Evolutionary conservation across 306 rosid species (phyloP).

Genomic region (Trifolium fragiferum): DNA sequence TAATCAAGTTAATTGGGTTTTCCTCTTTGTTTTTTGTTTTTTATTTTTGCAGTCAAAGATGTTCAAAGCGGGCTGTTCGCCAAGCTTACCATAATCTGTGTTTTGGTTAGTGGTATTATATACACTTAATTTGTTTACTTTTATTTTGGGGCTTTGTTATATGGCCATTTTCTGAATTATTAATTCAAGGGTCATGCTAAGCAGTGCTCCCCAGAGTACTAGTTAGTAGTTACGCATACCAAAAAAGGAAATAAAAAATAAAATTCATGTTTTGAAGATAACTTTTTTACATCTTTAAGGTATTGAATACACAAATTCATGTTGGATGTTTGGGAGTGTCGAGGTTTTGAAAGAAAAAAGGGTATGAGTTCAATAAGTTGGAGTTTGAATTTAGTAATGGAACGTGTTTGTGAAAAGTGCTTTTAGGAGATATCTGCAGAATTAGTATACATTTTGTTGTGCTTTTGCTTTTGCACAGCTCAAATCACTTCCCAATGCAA

Average conservation of each 20-base stretch:
- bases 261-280: too few relatives aligned
- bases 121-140: not conserved
- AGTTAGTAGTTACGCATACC: too few relatives aligned
- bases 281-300: too few relatives aligned
- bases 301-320: too few relatives aligned
- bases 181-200: too few relatives aligned
- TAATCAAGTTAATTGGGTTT: conserved; percentile 5
- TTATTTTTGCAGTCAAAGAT: conserved; percentile 75
- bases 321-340: conserved; percentile 15
- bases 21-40: conserved; percentile 19
- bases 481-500: not conserved
- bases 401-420: conserved; percentile 24
- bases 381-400: conserved; percentile 13
- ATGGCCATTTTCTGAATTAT: not conserved
- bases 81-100: conserved; percentile 92
- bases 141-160: not conserved
- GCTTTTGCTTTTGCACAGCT: not conserved
- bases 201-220: too few relatives aligned
- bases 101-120: conserved; percentile 46
- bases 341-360: conserved; percentile 15
- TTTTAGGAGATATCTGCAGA: conserved; percentile 11
- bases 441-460: not conserved
- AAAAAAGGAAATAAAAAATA: too few relatives aligned
- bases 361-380: conserved; percentile 13
- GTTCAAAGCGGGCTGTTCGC: conserved; percentile 84